phyloP scores from a whole-genome alignment of 768 basidiomycete species.

The Boletellus emodensis region DNA sequence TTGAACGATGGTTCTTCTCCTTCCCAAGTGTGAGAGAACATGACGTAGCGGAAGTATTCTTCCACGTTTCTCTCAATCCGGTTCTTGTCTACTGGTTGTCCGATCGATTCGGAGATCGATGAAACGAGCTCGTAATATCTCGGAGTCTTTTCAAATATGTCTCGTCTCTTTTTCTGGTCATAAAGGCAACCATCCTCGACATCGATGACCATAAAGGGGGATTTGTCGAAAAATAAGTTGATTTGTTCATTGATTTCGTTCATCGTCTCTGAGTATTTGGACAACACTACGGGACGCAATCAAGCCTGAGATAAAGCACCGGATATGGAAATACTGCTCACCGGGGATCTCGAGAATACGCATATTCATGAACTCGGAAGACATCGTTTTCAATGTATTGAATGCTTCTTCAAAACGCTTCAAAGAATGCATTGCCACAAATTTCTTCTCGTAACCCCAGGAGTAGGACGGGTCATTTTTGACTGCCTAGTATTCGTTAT shows the following conservation, averaged over 20 bases:
- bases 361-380: background rate
- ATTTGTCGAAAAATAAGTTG: background rate
- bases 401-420: background rate
- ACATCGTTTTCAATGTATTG: background rate
- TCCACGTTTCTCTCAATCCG: conserved; percentile 1
- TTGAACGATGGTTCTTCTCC: conserved; percentile 7
- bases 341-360: too few relatives aligned
- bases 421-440: background rate
- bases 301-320: background rate
- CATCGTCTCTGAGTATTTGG: background rate
- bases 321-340: too few relatives aligned
- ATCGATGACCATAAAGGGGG: conserved; percentile 11
- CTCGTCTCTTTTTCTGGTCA: background rate
- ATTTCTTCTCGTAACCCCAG: conserved; percentile 3
- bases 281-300: background rate
- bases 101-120: background rate
- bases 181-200: conserved; percentile 4
- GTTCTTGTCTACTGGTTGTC: too few relatives aligned
- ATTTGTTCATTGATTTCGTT: background rate
- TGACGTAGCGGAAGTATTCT: conserved; percentile 11
- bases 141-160: background rate
- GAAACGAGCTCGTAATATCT: conserved; percentile 4
- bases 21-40: conserved; percentile 19
- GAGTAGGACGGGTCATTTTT: background rate
- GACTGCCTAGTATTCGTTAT: background rate